Evolutionary conservation across 306 rosid genomes (phyloP).

Genomic region (Styphnolobium japonicum): DNA sequence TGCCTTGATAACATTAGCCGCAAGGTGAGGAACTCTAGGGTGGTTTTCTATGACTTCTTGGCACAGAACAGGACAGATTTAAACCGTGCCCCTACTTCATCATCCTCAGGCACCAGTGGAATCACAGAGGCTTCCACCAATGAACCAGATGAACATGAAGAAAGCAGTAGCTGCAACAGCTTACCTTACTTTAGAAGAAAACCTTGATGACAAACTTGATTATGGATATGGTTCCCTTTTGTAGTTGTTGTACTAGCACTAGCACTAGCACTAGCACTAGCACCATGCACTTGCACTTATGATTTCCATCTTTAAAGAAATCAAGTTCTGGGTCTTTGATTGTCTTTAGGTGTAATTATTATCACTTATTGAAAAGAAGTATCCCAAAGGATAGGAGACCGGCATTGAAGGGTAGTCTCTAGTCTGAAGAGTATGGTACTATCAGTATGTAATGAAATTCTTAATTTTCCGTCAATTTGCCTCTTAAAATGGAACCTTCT

Average conservation of each 20-base stretch:
- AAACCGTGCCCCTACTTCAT: conserved; percentile 40
- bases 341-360: conserved; percentile 23
- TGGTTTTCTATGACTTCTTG: conserved; percentile 86
- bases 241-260: conserved; percentile 14
- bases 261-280: no score
- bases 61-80: conserved; percentile 45
- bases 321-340: conserved; percentile 19
- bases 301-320: neutral
- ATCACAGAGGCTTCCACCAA: conserved; percentile 53
- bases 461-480: neutral
- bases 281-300: neutral
- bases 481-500: neutral
- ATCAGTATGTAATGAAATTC: conserved; percentile 26
- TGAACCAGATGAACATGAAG: conserved; percentile 68
- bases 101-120: conserved; percentile 73
- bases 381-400: conserved; percentile 24
- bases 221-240: neutral
- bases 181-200: conserved; percentile 47
- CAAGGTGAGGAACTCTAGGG: conserved; percentile 20
- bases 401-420: conserved; percentile 39
- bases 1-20: neutral
- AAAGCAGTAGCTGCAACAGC: conserved; percentile 70
- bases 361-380: conserved; percentile 7
- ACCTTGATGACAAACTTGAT: conserved; percentile 26
- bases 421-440: conserved; percentile 8